Base-by-base conservation (phyloP, 148 eudicot genomes). In the Cornus florida region DNA sequence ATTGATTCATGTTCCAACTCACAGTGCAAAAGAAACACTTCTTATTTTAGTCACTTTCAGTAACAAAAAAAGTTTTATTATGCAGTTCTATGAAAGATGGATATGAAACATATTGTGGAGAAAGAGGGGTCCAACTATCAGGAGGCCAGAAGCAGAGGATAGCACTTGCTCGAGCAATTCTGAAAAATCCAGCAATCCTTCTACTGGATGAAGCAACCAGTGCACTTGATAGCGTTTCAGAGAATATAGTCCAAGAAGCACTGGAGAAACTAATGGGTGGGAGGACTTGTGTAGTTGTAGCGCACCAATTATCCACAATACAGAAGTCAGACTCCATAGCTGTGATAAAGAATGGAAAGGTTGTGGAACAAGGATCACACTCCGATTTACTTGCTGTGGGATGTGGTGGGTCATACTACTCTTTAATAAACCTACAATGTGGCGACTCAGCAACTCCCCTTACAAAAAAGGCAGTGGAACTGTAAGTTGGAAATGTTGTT, bases 131-230 rank as follows among this genome's bases (percentile, higher is more conserved):
- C 43, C 87, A 85, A 60, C 84, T 85, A 1, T 85, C 87, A 17
- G 87, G 87, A 48, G 87, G 87, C 20, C 87, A 85, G 32, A 85
- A 85, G 83, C 87, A 85, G 19, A 33, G 87, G 64, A 76, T 85
- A 17, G 85, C 81, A 68, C 81, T 85, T 67, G 85, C 83, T 11
- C 77, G 83, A 67, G 87, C 87, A 35, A 35, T 35, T 35, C 38
- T 35, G 38, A 35, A 35, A 35, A 35, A 35, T 35, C 38, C 38
- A 35, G 38, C 38, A 9, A 82, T 82, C 76, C 79, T 85, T 57
- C 79, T 85, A 3, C 56, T 85, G 38, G 85, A 85, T 50, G 87
- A 85, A 38, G 87, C 87, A 14, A 85, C 87, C 12, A 82, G 85
- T 82, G 85, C 87, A 43, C 84, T 85, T 0, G 87, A 85, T 75